These are phyloP conservation scores for Apiospora hydei DNA, from an alignment of 2,329 filamentous ascomycete species.

Conservation along the genomic window DNA sequence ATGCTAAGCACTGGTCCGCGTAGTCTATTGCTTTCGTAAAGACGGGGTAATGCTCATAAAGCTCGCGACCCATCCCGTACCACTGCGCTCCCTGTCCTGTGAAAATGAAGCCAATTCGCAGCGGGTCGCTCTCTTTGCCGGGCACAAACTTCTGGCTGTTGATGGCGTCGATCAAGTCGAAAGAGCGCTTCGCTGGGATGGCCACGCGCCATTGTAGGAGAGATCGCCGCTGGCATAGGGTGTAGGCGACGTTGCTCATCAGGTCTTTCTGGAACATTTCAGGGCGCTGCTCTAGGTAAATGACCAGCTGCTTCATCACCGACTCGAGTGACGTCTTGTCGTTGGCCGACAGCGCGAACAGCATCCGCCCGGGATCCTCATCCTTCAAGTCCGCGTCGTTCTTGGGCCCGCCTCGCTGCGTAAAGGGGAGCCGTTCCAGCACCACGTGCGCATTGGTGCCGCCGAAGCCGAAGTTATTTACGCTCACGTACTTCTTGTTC, in stretches of 20 bases:
- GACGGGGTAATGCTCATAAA: slow-evolving; percentile 34
- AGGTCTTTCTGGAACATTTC: slow-evolving; percentile 35
- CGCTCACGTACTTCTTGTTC: slow-evolving; percentile 35
- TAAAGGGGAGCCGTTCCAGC: slow-evolving; percentile 1
- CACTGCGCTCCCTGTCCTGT: slow-evolving; percentile 47
- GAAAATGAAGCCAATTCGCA: slow-evolving; percentile 42
- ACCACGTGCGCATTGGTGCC: slow-evolving; percentile 43
- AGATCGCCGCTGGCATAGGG: slow-evolving; percentile 40
- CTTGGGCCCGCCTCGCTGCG: slow-evolving; percentile 35
- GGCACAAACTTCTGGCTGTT: slow-evolving; percentile 35
- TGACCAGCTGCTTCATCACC: slow-evolving; percentile 35
- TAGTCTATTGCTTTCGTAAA: slow-evolving; percentile 31
- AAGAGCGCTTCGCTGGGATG: slow-evolving; percentile 31
- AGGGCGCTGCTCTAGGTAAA: slow-evolving; percentile 36
- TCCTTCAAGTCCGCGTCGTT: slow-evolving; percentile 15
- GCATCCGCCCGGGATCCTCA: slow-evolving; percentile 33
- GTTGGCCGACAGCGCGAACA: slow-evolving; percentile 32
- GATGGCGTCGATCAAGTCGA: slow-evolving; percentile 35
- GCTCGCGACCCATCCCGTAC: slow-evolving; percentile 42
- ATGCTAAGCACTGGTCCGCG: slow-evolving; percentile 31
- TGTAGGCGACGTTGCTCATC: slow-evolving; percentile 41
- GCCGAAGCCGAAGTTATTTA: slow-evolving; percentile 47
- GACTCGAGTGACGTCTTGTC: slow-evolving; percentile 33
- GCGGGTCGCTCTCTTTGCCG: slow-evolving; percentile 31
- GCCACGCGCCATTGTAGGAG: slow-evolving; percentile 36